Base-by-base conservation (phyloP, 768 basidiomycete genomes). In the Tephrocybe sp. region DNA sequence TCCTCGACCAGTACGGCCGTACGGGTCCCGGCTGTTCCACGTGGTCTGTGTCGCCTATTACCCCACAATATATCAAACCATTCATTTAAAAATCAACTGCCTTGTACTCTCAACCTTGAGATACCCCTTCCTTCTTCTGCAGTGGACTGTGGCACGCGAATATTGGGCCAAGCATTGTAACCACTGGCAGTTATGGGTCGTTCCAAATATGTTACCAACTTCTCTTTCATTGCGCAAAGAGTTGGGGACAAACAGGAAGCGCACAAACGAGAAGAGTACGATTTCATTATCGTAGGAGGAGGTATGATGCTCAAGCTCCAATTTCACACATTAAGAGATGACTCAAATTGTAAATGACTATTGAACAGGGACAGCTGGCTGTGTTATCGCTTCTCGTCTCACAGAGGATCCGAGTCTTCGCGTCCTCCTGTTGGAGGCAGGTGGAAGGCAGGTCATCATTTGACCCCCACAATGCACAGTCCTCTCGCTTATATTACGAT, bases 401-500 rank as follows among this genome's bases (percentile, higher is more conserved):
- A 76, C 72, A 5, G 83, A 86, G 62, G 71, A 82, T 50, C 76
- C 79, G 0, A 65, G 64, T 1, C 58, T 82, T 13, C 70, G 73
- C 4, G 80, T 86, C 16, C 68, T 84, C 15, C 60, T 86, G 1
- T 61, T 86, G 1, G 83, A 86, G 57, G 75, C 82, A 19, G 83
- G 83, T 2, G 67, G 67, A 47, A 88, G 85, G 86, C 83, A 16
- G 40, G 50, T 22, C 16, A 15, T 34, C 18, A 24, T 43, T n/a
- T n/a, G 4, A 15, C 8, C 18, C 7, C 33, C 23, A 19, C n/a
- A 13, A 19, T 34, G 27, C 11, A 9, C 23, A 23, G 34, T 2
- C 13, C 19, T 47, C 24, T 24, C 21, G 16, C 4, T 27, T 2
- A 36, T 34, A 34, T 15, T n/a, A 24, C 27, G 27, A 29, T 24